Conservation (phyloP, 306 rosid genomes). For the Quercus parvula region DNA sequence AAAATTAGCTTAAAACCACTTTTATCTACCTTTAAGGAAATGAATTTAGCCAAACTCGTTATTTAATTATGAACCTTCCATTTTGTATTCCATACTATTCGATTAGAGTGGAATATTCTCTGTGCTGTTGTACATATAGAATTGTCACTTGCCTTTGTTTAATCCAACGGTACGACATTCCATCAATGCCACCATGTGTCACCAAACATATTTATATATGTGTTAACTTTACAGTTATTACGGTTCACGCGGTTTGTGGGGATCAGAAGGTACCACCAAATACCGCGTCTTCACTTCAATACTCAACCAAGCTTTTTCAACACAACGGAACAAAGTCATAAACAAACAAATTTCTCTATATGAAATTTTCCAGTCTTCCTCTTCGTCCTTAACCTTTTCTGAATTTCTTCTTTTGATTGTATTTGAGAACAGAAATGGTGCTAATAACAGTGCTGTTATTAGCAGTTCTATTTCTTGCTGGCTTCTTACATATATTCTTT, state of each 20-base stretch:
- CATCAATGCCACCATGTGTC: neutral
- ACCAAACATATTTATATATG: neutral
- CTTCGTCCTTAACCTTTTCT: constrained; percentile 23
- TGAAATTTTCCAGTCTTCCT: neutral
- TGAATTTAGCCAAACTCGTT: too few relatives aligned
- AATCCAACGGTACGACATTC: neutral
- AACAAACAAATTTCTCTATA: constrained; percentile 21
- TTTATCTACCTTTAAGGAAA: too few relatives aligned
- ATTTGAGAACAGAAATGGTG: constrained; percentile 30
- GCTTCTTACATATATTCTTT: constrained; percentile 44
- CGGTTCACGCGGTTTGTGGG: constrained; percentile 75
- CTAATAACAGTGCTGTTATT: constrained; percentile 36
- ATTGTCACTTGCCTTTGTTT: neutral
- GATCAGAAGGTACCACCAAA: constrained; percentile 30
- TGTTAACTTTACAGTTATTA: neutral
- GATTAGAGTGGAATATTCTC: too few relatives aligned
- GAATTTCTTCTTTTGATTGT: constrained; percentile 2
- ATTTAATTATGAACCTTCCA: too few relatives aligned
- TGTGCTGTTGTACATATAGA: neutral
- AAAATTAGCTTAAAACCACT: too few relatives aligned
- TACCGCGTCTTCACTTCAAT: constrained; percentile 38
- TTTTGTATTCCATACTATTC: too few relatives aligned
- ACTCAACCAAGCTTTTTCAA: neutral
- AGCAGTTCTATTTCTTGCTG: constrained; percentile 58
- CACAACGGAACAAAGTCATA: constrained; percentile 1